Base-by-base conservation (phyloP, 2,329 filamentous ascomycete species). In the Phialophora verrucosa region DNA sequence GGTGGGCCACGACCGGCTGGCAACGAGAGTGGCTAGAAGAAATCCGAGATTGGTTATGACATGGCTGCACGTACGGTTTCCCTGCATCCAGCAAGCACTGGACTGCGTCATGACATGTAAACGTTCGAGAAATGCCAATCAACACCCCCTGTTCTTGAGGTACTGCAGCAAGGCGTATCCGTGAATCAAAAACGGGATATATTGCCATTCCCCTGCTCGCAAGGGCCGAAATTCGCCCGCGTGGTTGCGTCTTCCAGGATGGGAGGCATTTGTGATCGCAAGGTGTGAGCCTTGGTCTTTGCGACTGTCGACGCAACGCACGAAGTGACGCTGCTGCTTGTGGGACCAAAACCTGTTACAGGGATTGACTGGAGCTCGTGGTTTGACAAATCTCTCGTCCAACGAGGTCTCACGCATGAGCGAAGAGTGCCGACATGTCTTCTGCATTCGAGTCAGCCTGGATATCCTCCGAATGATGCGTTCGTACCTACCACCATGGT, bases 401-500 rank as follows among this genome's bases (percentile, higher is more conserved):
- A 31, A 12, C 12, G 10, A 12, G 35, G 20, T 32, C 29, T 86
- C 85, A 72, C 90, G 88, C 76, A 81, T 72, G 64, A 91, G 89
- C 4, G 78, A 91, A 92, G 68, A 91, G 75, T 59, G 79, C 78
- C 67, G 82, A 82, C 70, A 83, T 82, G 72, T 79, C 83, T 70
- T 72, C 73, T 62, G 62, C 47, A 72, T 74, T 73, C 69, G 65
- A 70, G 54, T 64, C 38, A 68, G 66, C 49, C 25, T 29, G 10
- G 14, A 35, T 7, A 27, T 51, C 49, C 20, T 20, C 38, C 17
- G 14, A 14, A 3, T 32, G 38, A 31, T 38, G 87, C 75, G 92
- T 90, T 70, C 90, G 90, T 44, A 82, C 80, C 79, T 81, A 78
- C 97, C 94, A 78, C 95, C 95, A 75, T 98, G 95, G 78, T 99